Conservation (phyloP, 768 basidiomycete genomes). For the Psilocybe sp. region DNA sequence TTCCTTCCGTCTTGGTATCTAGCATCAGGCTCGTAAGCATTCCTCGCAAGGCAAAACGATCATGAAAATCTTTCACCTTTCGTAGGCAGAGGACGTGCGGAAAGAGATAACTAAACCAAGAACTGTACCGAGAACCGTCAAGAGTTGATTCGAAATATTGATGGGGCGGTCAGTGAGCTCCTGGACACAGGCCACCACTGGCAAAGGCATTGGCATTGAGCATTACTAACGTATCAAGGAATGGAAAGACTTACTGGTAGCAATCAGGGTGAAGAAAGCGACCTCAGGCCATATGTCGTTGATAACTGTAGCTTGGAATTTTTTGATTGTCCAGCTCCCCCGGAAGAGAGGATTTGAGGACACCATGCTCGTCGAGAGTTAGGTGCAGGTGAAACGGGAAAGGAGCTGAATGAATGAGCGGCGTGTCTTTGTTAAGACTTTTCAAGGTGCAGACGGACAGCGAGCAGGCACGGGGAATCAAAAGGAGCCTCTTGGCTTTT, state of each 20-base stretch:
- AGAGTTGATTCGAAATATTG: constrained; percentile 45
- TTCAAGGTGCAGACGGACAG: too few species aligned
- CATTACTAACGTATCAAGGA: too few species aligned
- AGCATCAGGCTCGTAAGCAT: background rate
- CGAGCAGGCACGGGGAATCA: too few species aligned
- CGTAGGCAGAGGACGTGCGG: constrained; percentile 70
- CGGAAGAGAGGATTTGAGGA: constrained; percentile 39
- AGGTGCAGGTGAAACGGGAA: too few species aligned
- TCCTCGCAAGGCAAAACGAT: background rate
- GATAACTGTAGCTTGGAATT: constrained; percentile 53
- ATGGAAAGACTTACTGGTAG: constrained; percentile 37
- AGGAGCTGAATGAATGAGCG: too few species aligned
- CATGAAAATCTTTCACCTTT: constrained; percentile 34
- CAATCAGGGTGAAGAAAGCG: constrained; percentile 54
- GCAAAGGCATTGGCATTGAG: too few species aligned
- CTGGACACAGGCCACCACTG: constrained; percentile 61
- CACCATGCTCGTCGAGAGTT: constrained; percentile 6
- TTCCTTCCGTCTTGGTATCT: constrained; percentile 71
- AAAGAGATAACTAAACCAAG: constrained; percentile 73
- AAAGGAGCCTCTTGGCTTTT: too few species aligned
- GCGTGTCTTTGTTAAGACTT: too few species aligned
- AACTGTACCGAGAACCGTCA: constrained; percentile 74
- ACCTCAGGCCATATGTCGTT: constrained; percentile 66
- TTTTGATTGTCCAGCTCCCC: constrained; percentile 46
- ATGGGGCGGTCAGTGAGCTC: constrained; percentile 45